Percentiles rank a stretch among this genome's conserved stretches.
phyloP scores from a whole-genome alignment of 2,329 filamentous ascomycete species.

The Colletotrichum nymphaeae region DNA sequence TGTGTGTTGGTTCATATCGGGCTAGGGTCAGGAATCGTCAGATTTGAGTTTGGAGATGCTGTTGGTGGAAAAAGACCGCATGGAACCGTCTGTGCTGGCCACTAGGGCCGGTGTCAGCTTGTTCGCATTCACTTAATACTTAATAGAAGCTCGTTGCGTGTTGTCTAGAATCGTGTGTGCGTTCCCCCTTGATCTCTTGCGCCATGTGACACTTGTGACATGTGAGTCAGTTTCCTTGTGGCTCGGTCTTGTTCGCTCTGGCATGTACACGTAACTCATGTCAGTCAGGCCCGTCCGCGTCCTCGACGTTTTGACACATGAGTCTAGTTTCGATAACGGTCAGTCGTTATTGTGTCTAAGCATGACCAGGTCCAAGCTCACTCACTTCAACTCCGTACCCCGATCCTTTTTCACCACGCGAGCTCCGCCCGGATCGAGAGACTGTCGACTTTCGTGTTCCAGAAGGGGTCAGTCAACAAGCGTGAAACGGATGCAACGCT shows the following conservation, averaged over 20 bases:
- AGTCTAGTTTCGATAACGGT: neutral
- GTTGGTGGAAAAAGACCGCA: slow-evolving; percentile 32
- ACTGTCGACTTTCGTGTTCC: slow-evolving; percentile 5
- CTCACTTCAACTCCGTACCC: neutral
- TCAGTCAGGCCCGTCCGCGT: neutral
- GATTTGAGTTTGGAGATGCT: slow-evolving; percentile 34
- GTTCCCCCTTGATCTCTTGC: neutral
- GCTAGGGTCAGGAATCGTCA: slow-evolving; percentile 34
- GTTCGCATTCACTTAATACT: slow-evolving; percentile 49
- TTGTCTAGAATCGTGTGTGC: slow-evolving; percentile 2
- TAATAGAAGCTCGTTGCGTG: slow-evolving; percentile 55
- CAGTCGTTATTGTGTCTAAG: neutral
- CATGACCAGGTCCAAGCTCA: neutral
- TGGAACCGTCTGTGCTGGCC: slow-evolving; percentile 34
- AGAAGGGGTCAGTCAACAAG: slow-evolving; percentile 14
- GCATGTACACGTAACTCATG: neutral
- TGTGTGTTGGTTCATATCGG: slow-evolving; percentile 37
- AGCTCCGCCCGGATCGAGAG: neutral
- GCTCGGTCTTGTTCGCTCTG: slow-evolving; percentile 13
- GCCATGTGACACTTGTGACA: neutral
- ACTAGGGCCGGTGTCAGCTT: slow-evolving; percentile 36
- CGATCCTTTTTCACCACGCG: neutral
- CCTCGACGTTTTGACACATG: slow-evolving; percentile 8
- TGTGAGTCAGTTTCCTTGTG: neutral
- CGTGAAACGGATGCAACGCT: slow-evolving; percentile 28